Evolutionary conservation across 495 filamentous ascomycete species (phyloP).

Genomic region (Copromyces sp.): DNA sequence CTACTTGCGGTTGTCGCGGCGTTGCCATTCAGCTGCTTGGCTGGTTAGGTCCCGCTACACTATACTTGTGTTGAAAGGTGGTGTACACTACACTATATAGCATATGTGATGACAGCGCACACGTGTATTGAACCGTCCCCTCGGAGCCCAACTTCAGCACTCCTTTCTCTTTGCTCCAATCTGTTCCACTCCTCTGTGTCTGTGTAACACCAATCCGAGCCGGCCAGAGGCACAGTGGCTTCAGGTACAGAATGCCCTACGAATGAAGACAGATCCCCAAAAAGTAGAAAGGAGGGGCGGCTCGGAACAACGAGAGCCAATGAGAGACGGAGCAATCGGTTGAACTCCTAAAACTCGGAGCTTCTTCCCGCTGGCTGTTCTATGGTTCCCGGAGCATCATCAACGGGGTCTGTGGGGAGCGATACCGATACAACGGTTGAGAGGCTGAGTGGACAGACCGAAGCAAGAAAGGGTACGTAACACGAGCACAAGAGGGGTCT

Average conservation of each 20-base stretch:
- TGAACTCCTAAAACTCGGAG: not conserved
- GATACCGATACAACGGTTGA: not conserved
- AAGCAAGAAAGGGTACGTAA: no score
- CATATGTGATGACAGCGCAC: not conserved
- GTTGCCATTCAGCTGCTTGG: not conserved
- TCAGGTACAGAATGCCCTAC: not conserved
- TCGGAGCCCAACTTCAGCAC: not conserved
- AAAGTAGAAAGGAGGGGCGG: not conserved
- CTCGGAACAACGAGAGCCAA: not conserved
- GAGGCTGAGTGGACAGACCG: not conserved
- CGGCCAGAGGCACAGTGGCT: not conserved
- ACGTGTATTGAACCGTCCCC: not conserved
- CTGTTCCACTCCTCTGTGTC: not conserved
- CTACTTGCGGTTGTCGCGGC: not conserved
- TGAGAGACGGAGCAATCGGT: not conserved
- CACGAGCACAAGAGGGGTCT: no score
- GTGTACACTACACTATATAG: not conserved
- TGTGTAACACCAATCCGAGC: not conserved
- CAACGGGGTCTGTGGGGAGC: not conserved
- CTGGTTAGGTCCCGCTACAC: not conserved
- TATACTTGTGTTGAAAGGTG: no score
- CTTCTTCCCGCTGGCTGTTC: not conserved
- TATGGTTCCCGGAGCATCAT: not conserved
- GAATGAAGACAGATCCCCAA: not conserved
- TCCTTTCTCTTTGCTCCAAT: not conserved